Base-by-base conservation (phyloP, 2,329 filamentous ascomycete species). In the Ceratocystis colombiana region DNA sequence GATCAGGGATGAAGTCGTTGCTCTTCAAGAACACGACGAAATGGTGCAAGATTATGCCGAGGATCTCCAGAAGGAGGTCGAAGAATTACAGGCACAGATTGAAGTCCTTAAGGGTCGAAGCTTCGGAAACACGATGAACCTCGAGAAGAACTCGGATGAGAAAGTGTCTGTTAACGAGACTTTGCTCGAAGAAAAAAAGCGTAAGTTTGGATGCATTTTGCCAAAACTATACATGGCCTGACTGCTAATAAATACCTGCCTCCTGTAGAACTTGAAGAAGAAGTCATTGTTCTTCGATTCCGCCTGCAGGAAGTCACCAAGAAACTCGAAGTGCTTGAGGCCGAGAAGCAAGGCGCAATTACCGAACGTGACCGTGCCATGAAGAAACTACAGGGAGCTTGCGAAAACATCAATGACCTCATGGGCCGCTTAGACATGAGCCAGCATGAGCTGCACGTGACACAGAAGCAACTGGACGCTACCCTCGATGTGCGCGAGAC, bases 331-430 rank as follows among this genome's bases (percentile, higher is more conserved):
- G 78, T 84, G n/a, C 79, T 81, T 45, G 84, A 88, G 63, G 84
- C 85, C 64, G 81, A 85, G 68, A 84, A 82, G 67, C 82, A 86
- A 68, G 81, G 84, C 2, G 75, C 88, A 53, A 79, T 79, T 2
- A 79, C 82, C 37, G 87, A 89, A 73, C 81, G 85, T 37, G 86
- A 89, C 70, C 83, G 84, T 61, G 81, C 87, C 46, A 78, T 87
- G 62, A 80, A 79, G 64, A 85, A 86, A 70, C 78, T 86, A 5
- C 82, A 82, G 33, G 79, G 84, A 63, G 84, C 84, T 3, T 85
- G 82, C 50, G 78, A 80, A 61, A 83, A 82, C 44, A 82, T 83
- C 70, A 82, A 79, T 70, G 78, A 79, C 67, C 75, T 79, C 30
- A 79, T 77, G 45, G 73, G 75, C 22, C 78, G 77, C 70, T 70